Percentiles rank a stretch among this genome's conserved stretches.
Evolutionary conservation across 148 eudicot species (phyloP).

Genomic region (Vaccinium corymbosum): DNA sequence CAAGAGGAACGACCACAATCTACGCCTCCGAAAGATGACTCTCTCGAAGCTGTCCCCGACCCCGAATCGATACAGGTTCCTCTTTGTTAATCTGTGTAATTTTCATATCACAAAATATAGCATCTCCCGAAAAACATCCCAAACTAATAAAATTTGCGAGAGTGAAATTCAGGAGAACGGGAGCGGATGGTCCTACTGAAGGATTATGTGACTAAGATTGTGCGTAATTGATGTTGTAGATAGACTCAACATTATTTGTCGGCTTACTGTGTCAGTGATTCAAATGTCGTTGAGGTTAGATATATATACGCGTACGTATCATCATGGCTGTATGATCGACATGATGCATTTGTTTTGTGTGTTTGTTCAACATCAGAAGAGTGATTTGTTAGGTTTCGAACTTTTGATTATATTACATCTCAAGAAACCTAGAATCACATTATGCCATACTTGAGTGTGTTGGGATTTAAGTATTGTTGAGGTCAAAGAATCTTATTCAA

Average conservation of each 20-base stretch:
- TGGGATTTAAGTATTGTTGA: neutral
- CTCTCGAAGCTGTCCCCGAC: slow-evolving; percentile 30
- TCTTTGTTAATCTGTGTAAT: neutral
- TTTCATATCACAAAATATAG: too few species aligned
- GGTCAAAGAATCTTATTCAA: neutral
- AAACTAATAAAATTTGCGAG: too few species aligned
- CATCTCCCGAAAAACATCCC: too few species aligned
- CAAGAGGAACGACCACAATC: neutral
- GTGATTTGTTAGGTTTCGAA: neutral
- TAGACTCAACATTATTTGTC: neutral
- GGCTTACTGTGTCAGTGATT: neutral
- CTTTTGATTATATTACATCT: neutral
- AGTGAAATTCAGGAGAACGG: too few species aligned
- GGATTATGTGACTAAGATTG: too few species aligned
- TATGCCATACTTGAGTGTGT: neutral
- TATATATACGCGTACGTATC: neutral
- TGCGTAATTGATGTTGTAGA: neutral
- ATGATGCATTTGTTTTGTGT: neutral
- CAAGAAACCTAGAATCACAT: neutral
- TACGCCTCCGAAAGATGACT: slow-evolving; percentile 25
- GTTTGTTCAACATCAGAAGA: neutral
- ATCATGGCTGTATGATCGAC: neutral
- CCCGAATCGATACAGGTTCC: slow-evolving; percentile 48
- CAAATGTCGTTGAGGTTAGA: neutral
- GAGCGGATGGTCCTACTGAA: too few species aligned